These are phyloP conservation scores for Clavispora fructus DNA, from an alignment of 805 yeast species.

Conservation along the genomic window DNA sequence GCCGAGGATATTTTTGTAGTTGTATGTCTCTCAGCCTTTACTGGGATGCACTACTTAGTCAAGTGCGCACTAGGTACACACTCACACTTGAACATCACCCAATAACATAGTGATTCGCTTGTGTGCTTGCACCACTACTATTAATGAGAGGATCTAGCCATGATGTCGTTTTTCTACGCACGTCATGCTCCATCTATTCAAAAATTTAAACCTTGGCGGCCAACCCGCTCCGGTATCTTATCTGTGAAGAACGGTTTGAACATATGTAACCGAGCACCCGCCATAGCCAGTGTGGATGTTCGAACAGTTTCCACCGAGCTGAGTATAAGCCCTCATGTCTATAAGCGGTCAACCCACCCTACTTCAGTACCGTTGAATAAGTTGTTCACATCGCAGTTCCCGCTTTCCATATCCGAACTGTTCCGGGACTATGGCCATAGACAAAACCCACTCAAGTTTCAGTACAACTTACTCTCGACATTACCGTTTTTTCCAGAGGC, in stretches of 20 bases:
- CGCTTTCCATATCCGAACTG: slow-evolving; percentile 49
- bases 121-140: not conserved
- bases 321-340: slow-evolving; percentile 10
- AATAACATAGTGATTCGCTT: not conserved
- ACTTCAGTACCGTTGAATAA: slow-evolving; percentile 58
- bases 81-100: not conserved
- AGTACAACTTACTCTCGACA: slow-evolving; percentile 39
- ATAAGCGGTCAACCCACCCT: slow-evolving; percentile 58
- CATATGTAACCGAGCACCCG: not conserved
- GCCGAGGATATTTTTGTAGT: too few species aligned
- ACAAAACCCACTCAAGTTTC: slow-evolving; percentile 37
- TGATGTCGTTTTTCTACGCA: not conserved
- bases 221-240: not conserved
- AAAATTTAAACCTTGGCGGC: too few species aligned
- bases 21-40: too few species aligned
- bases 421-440: slow-evolving; percentile 44
- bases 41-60: too few species aligned
- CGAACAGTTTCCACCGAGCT: not conserved
- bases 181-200: not conserved
- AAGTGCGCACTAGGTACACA: not conserved
- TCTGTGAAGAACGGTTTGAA: not conserved
- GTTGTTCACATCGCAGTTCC: slow-evolving; percentile 52
- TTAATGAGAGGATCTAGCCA: not conserved
- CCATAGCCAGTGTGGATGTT: not conserved
- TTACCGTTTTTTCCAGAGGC: slow-evolving; percentile 44